A percentile compares a stretch with the other conserved stretches of the same genome.
These are phyloP conservation scores for Sporopachydermia quercuum DNA, from an alignment of 805 yeast species.

Conservation along the genomic window DNA sequence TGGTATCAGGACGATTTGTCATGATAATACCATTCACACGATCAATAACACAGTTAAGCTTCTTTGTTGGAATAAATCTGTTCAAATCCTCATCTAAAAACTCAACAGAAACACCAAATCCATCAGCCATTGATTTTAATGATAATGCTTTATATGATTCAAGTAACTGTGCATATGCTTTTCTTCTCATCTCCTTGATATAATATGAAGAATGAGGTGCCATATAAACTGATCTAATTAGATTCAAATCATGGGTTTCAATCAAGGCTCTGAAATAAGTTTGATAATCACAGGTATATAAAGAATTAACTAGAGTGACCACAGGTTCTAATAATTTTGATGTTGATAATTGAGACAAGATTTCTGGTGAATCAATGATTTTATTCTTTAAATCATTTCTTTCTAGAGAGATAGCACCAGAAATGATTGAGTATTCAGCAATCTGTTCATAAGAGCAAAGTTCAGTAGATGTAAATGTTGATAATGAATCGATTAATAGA, in stretches of 20 bases:
- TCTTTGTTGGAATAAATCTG: constrained; percentile 83
- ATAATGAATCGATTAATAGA: constrained; percentile 75
- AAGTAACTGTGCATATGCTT: constrained; percentile 84
- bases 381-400: constrained; percentile 75
- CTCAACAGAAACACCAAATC: constrained; percentile 78
- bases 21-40: constrained; percentile 89
- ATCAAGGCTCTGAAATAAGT: constrained; percentile 64
- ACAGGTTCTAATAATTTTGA: constrained; percentile 66
- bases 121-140: constrained; percentile 82
- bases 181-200: constrained; percentile 84
- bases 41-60: constrained; percentile 90
- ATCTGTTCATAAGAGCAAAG: constrained; percentile 78
- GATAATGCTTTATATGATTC: constrained; percentile 90
- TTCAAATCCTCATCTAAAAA: constrained; percentile 78
- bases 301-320: constrained; percentile 66
- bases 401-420: constrained; percentile 74
- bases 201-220: constrained; percentile 70
- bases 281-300: constrained; percentile 79
- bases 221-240: constrained; percentile 52
- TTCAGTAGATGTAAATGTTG: constrained; percentile 91
- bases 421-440: constrained; percentile 73
- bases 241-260: constrained; percentile 58
- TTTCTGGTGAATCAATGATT: constrained; percentile 88
- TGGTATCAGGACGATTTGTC: constrained; percentile 92
- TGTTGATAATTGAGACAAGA: constrained; percentile 62